Evolutionary conservation across 768 basidiomycete species (phyloP), one percentile per base, ranked within the genome.

Genomic region (Austroboletus eburneus): DNA sequence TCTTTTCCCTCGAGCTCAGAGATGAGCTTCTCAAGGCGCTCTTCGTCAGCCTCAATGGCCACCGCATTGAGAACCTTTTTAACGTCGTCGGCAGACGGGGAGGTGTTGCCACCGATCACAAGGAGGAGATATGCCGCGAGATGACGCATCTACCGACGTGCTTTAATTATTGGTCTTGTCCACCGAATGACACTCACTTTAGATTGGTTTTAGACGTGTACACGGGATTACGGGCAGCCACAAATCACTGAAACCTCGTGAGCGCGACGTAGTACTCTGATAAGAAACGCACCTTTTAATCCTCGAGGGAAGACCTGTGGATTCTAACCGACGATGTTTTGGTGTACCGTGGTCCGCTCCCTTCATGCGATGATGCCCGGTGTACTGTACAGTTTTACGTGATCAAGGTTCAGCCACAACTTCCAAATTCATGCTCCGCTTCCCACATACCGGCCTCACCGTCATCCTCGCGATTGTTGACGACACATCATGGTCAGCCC

Each of bases 71-170:
- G 84, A 63, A 98, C 81, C 61, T 83, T 83, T 74, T 83, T 91
- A 74, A 99, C 77, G 67, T 97, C 94, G 38, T 62, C 78, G 45
- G 88, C 89, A 50, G 85, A 83, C 54, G 96, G 94, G 53, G 78
- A 80, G 61, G 83, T 72, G 64, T 97, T 97, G 46, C 96, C 96
- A 57, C 92, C 96, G 66, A 83, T 79, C 70, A 88, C 87, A 73
- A 97, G 92, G 68, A 99, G 91, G 50, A 99, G 83, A 78, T 96
- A 98, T 57, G 92, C 91, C 73, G 92, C 94, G 70, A 97, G 75
- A 66, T 92, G 74, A 72, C 88, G 88, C 90, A 92, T 92, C 86
- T 88, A 57, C 24, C 10, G 16, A 34, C 43, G 10, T 46, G 37
- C 45, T 27, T 27, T 25, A 35, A 45, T 38, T 33, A 30, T 33